phyloP scores from a whole-genome alignment of 2,329 filamentous ascomycete species.

The Sarocladium kiliense region DNA sequence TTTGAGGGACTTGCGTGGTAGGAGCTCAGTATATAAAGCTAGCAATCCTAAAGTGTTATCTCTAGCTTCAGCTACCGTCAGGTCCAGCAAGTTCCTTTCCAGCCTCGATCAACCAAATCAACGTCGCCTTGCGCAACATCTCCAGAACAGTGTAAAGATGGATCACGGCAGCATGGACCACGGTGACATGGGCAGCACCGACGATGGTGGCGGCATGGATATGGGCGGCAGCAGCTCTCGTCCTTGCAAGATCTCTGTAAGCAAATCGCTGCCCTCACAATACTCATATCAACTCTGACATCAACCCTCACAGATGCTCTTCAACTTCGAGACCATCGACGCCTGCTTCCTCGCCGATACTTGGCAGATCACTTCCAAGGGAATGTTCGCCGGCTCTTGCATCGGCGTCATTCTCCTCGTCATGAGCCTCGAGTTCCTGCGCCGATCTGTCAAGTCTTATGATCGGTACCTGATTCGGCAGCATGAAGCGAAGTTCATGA shows the following conservation, averaged over 20 bases:
- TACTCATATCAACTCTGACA: neutral
- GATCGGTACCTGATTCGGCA: conserved; percentile 60
- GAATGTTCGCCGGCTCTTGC: conserved; percentile 75
- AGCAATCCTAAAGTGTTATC: no score
- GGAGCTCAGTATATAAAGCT: no score
- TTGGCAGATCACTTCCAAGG: conserved; percentile 65
- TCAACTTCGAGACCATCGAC: conserved; percentile 73
- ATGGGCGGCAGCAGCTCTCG: conserved; percentile 14
- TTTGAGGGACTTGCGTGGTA: neutral
- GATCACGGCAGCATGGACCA: conserved; percentile 16
- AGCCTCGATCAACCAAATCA: neutral
- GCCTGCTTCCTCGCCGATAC: conserved; percentile 59
- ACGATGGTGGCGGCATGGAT: conserved; percentile 7
- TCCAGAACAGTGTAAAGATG: conserved; percentile 8
- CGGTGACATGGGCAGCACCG: conserved; percentile 14
- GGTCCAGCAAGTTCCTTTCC: no score
- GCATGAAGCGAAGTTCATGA: conserved; percentile 31
- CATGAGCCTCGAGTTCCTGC: conserved; percentile 65
- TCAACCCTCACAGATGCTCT: conserved; percentile 51
- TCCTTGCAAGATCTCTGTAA: conserved; percentile 33
- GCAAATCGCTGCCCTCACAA: neutral
- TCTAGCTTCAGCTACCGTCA: no score
- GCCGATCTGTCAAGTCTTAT: conserved; percentile 66
- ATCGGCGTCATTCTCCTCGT: conserved; percentile 74
- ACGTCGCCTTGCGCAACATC: no score